A percentile compares a stretch with the other conserved stretches of the same genome.
These are phyloP conservation scores for Candida quercuum DNA, from an alignment of 805 yeast genomes.

Conservation along the genomic window DNA sequence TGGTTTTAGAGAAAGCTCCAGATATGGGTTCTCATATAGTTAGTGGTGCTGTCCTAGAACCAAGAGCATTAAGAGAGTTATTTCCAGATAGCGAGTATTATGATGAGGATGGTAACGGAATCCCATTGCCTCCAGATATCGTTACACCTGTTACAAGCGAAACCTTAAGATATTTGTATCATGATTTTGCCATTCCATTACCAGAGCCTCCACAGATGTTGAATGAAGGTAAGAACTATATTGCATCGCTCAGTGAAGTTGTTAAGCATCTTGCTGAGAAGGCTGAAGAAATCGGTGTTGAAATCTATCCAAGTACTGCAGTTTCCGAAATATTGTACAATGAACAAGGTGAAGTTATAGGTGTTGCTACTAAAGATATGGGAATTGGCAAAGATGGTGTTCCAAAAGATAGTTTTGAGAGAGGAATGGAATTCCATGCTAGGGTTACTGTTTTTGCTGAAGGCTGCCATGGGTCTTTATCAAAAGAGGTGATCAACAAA, in stretches of 20 bases:
- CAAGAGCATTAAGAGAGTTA: conserved; percentile 78
- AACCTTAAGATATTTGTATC: conserved; percentile 64
- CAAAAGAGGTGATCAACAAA: conserved; percentile 69
- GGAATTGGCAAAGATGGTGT: conserved; percentile 73
- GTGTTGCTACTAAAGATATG: conserved; percentile 92
- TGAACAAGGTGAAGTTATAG: conserved; percentile 59
- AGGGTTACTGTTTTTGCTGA: conserved; percentile 87
- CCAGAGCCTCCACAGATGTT: conserved; percentile 94
- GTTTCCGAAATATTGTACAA: conserved; percentile 74
- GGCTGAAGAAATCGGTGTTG: conserved; percentile 94
- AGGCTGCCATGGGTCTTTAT: conserved; percentile 96
- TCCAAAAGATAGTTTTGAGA: conserved; percentile 81
- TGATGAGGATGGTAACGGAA: conserved; percentile 47
- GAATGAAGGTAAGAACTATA: conserved; percentile 76
- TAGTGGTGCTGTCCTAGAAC: conserved; percentile 93
- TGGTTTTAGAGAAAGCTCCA: conserved; percentile 86
- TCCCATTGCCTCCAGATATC: conserved; percentile 73
- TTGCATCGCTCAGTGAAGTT: conserved; percentile 77
- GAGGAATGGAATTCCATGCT: conserved; percentile 97
- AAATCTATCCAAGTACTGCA: conserved; percentile 84
- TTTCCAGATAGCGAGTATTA: conserved; percentile 61
- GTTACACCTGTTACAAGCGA: conserved; percentile 75
- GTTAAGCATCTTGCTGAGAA: conserved; percentile 77
- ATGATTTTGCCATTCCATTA: conserved; percentile 54
- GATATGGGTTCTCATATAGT: conserved; percentile 91